phyloP scores from a whole-genome alignment of 2,329 filamentous ascomycete species.

The Nothomitra cinnamomea region DNA sequence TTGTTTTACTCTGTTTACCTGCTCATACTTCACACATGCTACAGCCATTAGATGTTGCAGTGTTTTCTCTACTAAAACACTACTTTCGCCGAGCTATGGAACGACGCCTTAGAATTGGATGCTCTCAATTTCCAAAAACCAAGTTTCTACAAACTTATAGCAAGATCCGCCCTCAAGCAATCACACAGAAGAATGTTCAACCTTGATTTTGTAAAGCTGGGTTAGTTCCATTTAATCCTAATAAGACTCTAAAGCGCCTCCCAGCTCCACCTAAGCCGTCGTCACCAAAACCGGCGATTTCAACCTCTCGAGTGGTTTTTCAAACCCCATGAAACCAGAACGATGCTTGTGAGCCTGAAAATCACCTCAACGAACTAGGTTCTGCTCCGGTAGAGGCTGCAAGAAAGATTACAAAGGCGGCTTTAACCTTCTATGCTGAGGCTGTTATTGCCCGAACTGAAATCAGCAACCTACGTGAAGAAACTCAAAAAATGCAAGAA shows the following conservation, averaged over 20 bases:
- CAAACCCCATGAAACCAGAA: neutral
- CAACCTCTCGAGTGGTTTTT: neutral
- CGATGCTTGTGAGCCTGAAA: neutral
- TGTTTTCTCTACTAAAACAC: neutral
- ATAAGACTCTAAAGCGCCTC: neutral
- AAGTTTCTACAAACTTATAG: neutral
- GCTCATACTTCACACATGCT: too few relatives aligned
- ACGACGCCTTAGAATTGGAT: neutral
- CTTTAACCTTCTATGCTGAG: too few relatives aligned
- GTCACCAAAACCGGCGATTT: neutral
- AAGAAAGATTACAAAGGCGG: neutral
- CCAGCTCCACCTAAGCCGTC: neutral
- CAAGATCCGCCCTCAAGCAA: neutral
- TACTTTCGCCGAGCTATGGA: neutral
- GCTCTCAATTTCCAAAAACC: too few relatives aligned
- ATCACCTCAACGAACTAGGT: neutral
- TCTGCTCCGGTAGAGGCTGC: neutral
- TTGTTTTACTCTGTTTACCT: too few relatives aligned
- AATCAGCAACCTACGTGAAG: neutral
- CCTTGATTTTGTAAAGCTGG: neutral
- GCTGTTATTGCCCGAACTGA: neutral
- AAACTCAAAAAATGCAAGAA: neutral
- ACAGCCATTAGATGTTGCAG: neutral
- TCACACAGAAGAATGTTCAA: neutral
- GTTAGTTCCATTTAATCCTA: neutral